phyloP scores from a whole-genome alignment of 352 stramenopile genomes.

The Globisporangium rhizosaccharum region DNA sequence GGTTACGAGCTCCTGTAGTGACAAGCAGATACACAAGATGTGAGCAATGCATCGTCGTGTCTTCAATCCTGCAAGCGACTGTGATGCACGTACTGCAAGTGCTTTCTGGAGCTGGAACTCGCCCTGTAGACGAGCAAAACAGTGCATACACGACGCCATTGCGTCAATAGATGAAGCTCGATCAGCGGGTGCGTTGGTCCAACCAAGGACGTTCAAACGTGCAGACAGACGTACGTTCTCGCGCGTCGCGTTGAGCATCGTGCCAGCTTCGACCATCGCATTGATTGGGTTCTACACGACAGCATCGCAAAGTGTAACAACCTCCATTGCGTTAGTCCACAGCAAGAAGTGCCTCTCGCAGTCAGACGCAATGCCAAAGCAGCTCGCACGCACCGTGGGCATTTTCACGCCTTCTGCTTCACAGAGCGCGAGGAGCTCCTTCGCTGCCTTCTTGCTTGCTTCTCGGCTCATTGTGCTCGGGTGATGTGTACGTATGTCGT shows the following conservation, averaged over 20 bases:
- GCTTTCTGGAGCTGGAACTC: conserved; percentile 73
- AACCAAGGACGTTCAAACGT: background rate
- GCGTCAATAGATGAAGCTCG: background rate
- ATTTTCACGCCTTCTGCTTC: conserved; percentile 71
- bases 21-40: background rate
- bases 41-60: background rate
- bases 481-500: background rate
- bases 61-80: background rate
- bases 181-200: background rate
- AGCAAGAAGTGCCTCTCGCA: background rate
- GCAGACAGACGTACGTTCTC: conserved; percentile 38
- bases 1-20: conserved; percentile 58
- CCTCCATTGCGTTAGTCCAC: background rate
- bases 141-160: background rate
- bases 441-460: conserved; percentile 58
- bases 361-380: background rate
- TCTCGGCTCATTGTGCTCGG: conserved; percentile 28
- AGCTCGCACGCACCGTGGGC: conserved; percentile 39
- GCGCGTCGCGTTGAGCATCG: conserved; percentile 81
- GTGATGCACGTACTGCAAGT: conserved; percentile 30
- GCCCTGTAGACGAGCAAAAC: conserved; percentile 23
- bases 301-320: background rate
- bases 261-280: conserved; percentile 75
- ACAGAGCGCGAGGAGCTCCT: conserved; percentile 79
- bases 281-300: conserved; percentile 56